Conservation (phyloP, 208 protist species). For the Leishmania major region DNA sequence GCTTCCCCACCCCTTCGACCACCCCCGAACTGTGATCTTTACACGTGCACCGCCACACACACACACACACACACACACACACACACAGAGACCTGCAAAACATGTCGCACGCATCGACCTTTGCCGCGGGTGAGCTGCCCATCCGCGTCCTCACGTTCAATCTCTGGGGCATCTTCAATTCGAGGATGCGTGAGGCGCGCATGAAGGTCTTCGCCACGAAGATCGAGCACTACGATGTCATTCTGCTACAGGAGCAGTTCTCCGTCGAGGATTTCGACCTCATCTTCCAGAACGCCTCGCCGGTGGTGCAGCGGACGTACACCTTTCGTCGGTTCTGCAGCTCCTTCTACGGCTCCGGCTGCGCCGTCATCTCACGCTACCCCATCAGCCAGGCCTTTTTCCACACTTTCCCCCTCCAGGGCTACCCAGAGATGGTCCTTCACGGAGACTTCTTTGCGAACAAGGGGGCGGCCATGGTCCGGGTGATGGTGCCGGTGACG, state of each 20-base stretch:
- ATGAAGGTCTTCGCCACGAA: slow-evolving; percentile 84
- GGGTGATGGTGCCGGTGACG: slow-evolving; percentile 61
- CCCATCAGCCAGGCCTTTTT: slow-evolving; percentile 81
- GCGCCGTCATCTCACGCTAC: slow-evolving; percentile 84
- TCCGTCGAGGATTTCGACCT: slow-evolving; percentile 69
- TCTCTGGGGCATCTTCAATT: slow-evolving; percentile 93
- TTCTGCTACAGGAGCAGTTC: slow-evolving; percentile 90
- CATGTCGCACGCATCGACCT: not conserved
- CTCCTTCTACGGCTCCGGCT: slow-evolving; percentile 86
- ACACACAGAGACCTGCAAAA: not conserved
- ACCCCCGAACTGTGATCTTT: not conserved
- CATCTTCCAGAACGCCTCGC: slow-evolving; percentile 48
- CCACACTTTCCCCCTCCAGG: slow-evolving; percentile 80
- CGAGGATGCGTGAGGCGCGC: slow-evolving; percentile 67
- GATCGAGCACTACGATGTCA: slow-evolving; percentile 80
- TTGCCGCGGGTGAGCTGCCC: slow-evolving; percentile 15
- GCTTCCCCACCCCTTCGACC: not conserved
- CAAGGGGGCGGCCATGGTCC: slow-evolving; percentile 78
- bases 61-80: not conserved
- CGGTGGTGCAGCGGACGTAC: slow-evolving; percentile 44
- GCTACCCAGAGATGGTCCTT: slow-evolving; percentile 81
- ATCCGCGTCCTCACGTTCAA: slow-evolving; percentile 86
- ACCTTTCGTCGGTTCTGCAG: slow-evolving; percentile 81
- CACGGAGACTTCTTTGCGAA: slow-evolving; percentile 92
- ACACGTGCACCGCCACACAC: not conserved